Percentiles rank a stretch among this genome's conserved stretches.
Evolutionary conservation across 805 yeast species (phyloP).

Genomic region (Starmerella apis): DNA sequence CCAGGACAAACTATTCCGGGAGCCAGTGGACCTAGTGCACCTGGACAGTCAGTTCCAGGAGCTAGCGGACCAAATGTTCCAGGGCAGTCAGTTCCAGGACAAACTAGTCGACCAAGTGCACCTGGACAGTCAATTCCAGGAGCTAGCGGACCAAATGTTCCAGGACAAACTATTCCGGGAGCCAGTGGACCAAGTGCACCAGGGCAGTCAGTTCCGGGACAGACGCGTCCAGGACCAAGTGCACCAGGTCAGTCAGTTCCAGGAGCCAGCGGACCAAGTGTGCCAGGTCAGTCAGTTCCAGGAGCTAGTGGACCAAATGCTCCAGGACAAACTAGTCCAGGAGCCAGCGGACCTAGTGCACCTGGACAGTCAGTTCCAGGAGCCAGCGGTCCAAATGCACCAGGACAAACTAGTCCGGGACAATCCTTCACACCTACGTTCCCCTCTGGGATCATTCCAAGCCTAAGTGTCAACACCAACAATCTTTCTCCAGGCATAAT

Average conservation of each 20-base stretch:
- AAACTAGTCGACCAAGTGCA: not conserved
- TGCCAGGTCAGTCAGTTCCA: not conserved
- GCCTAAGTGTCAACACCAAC: slow-evolving; percentile 1
- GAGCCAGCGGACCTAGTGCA: not conserved
- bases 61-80: not conserved
- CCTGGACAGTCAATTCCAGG: not conserved
- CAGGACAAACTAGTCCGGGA: slow-evolving; percentile 5
- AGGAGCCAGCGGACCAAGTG: not conserved
- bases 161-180: not conserved
- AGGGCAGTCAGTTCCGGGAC: not conserved
- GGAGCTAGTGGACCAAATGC: not conserved
- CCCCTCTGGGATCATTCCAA: no score
- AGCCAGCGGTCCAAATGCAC: not conserved
- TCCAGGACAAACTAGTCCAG: not conserved
- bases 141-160: not conserved
- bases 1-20: not conserved
- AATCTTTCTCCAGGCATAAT: slow-evolving; percentile 3
- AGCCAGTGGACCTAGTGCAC: not conserved
- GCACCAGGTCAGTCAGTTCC: not conserved
- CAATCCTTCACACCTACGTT: no score
- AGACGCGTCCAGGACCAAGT: not conserved
- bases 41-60: not conserved
- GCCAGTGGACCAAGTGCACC: not conserved
- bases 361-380: not conserved
- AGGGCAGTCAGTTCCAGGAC: not conserved